Conservation (phyloP, 495 filamentous ascomycete species). For the Pyrenula aspistea region DNA sequence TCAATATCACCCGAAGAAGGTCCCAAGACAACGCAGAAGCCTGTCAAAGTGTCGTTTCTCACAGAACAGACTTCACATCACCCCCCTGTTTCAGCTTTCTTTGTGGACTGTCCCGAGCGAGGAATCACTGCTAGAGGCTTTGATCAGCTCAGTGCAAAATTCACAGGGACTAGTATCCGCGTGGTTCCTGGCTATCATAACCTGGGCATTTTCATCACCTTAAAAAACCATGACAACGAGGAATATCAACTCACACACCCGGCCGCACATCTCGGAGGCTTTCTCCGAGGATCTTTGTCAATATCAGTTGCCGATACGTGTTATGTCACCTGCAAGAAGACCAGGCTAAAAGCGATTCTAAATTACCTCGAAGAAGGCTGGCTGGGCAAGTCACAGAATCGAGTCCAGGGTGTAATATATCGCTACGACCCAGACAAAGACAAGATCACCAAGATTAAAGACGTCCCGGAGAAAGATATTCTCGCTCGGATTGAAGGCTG, state of each 20-base stretch:
- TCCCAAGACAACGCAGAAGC: constrained; percentile 31
- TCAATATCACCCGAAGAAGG: constrained; percentile 14
- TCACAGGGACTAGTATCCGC: constrained; percentile 88
- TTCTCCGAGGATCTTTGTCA: constrained; percentile 69
- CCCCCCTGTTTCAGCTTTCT: constrained; percentile 94
- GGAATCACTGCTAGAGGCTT: constrained; percentile 82
- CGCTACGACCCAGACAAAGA: constrained; percentile 75
- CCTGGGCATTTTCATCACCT: constrained; percentile 84
- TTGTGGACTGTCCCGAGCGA: constrained; percentile 83
- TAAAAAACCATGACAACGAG: constrained; percentile 70
- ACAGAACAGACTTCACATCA: constrained; percentile 99
- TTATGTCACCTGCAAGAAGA: constrained; percentile 76
- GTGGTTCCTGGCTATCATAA: constrained; percentile 89
- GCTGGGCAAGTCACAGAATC: constrained; percentile 83
- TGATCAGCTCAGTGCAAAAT: constrained; percentile 94
- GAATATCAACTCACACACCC: constrained; percentile 93
- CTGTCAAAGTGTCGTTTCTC: constrained; percentile 74
- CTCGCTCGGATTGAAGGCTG: constrained; percentile 72
- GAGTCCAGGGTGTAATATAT: constrained; percentile 83
- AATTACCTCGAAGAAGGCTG: constrained; percentile 91
- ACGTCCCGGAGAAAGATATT: constrained; percentile 73
- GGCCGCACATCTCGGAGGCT: constrained; percentile 78
- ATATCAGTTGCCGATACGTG: constrained; percentile 82
- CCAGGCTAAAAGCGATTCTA: constrained; percentile 78
- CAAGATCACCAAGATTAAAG: constrained; percentile 61